A percentile compares a stretch with the other conserved stretches of the same genome.
phyloP scores from a whole-genome alignment of 345 rosid species.

The Brassica nigra region DNA sequence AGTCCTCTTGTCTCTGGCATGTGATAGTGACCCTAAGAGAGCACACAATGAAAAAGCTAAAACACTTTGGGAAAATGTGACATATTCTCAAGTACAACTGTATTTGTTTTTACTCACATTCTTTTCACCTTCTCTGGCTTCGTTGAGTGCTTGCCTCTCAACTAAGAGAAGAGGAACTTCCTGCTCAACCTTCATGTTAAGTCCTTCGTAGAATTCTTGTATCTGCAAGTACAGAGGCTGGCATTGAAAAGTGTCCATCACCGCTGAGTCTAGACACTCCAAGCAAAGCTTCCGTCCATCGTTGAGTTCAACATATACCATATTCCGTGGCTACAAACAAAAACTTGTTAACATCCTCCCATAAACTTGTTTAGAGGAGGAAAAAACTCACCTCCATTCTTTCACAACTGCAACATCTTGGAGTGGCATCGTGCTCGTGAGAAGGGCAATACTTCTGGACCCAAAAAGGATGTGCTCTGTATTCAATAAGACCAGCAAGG shows the following conservation, averaged over 20 bases:
- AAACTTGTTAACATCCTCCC: constrained; percentile 20
- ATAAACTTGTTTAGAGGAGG: neutral
- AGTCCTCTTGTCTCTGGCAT: constrained; percentile 99
- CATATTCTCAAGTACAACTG: neutral
- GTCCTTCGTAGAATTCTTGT: constrained; percentile 75
- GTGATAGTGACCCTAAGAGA: constrained; percentile 88
- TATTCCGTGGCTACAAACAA: constrained; percentile 63
- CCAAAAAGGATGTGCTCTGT: constrained; percentile 99
- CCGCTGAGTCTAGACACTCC: constrained; percentile 93
- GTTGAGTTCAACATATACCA: constrained; percentile 63
- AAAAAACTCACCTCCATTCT: constrained; percentile 91
- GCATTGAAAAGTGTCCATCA: constrained; percentile 88
- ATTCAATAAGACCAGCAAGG: constrained; percentile 89
- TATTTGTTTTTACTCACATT: constrained; percentile 52
- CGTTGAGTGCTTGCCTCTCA: constrained; percentile 93
- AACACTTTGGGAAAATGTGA: neutral
- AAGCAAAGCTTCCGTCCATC: constrained; percentile 97
- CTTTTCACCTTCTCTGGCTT: constrained; percentile 93
- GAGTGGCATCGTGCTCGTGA: constrained; percentile 88
- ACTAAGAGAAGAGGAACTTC: constrained; percentile 89
- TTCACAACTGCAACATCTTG: constrained; percentile 98
- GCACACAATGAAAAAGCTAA: constrained; percentile 14
- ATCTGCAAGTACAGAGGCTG: constrained; percentile 83
- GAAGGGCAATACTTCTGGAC: constrained; percentile 92
- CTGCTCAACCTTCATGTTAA: constrained; percentile 89